Conservation (phyloP, 139 green algal species). For the Desmodesmus armatus region DNA sequence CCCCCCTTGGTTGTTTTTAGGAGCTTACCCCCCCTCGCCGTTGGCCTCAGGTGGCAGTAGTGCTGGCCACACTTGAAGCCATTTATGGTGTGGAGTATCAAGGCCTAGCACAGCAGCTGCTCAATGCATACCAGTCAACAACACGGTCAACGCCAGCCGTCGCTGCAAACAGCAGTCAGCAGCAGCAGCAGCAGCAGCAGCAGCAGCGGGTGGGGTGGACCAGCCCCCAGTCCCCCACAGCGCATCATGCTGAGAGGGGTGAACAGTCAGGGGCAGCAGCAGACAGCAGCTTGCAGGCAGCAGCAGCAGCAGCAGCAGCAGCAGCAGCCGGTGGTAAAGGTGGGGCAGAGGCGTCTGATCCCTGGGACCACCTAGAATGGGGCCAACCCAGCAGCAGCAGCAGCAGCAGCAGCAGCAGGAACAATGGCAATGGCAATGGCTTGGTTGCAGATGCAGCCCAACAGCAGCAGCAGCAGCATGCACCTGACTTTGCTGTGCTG, state of each 20-base stretch:
- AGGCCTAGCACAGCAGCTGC: constrained; percentile 37
- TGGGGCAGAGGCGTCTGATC: neutral
- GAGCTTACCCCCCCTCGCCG: constrained; percentile 28
- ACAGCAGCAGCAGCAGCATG: neutral
- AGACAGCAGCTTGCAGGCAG: constrained; percentile 1
- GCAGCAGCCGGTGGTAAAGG: neutral
- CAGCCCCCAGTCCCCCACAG: too few relatives aligned
- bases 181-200: neutral
- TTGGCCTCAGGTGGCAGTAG: constrained; percentile 34
- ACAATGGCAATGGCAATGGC: neutral
- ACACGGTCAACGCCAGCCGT: constrained; percentile 39
- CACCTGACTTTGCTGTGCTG: too few relatives aligned
- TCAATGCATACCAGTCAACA: constrained; percentile 40
- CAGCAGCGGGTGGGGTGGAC: too few relatives aligned
- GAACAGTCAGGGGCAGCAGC: constrained; percentile 1
- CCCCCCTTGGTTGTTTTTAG: constrained; percentile 22
- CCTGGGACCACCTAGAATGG: too few relatives aligned
- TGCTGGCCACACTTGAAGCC: constrained; percentile 52
- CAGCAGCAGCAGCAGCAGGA: neutral
- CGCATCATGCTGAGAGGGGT: too few relatives aligned
- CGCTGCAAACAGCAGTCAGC: neutral
- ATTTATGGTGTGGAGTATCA: constrained; percentile 59
- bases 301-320: neutral
- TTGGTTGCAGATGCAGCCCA: neutral
- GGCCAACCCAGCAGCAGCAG: too few relatives aligned